Percentiles rank a stretch among this genome's conserved stretches.
These are phyloP conservation scores for Dothideomycetes sp. DNA, from an alignment of 2,329 filamentous ascomycete genomes.

Conservation along the genomic window DNA sequence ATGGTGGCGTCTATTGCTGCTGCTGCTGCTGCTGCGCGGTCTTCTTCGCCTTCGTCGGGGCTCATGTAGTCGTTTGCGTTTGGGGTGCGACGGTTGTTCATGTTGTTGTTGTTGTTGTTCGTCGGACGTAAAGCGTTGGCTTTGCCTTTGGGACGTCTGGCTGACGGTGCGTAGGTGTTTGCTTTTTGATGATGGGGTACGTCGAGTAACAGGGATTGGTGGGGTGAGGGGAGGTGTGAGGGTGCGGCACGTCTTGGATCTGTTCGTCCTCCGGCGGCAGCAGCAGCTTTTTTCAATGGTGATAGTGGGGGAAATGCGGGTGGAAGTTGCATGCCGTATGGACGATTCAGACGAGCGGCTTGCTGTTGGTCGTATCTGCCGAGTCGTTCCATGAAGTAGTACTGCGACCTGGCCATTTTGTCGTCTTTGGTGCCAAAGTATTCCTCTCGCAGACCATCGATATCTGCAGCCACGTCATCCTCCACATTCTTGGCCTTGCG, in stretches of 20 bases:
- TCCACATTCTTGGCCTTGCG: constrained; percentile 61
- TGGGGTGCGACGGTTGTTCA: not conserved
- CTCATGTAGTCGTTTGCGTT: not conserved
- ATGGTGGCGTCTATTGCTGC: constrained; percentile 8
- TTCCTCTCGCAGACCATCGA: constrained; percentile 61
- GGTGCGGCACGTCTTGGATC: not conserved
- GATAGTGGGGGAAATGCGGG: constrained; percentile 15
- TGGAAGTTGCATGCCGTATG: constrained; percentile 14
- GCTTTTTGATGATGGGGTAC: constrained; percentile 4
- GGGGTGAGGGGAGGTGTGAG: constrained; percentile 7
- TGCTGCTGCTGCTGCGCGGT: not conserved
- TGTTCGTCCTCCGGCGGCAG: not conserved
- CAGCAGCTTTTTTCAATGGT: constrained; percentile 9
- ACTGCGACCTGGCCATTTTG: constrained; percentile 97
- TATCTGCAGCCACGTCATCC: constrained; percentile 30
- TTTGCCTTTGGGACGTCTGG: not conserved
- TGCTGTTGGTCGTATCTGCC: constrained; percentile 15
- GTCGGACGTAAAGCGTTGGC: not conserved
- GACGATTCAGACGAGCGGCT: constrained; percentile 10
- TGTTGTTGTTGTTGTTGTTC: too few species aligned
- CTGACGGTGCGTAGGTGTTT: not conserved
- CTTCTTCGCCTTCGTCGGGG: constrained; percentile 9
- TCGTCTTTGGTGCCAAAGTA: constrained; percentile 94
- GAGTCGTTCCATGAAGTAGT: constrained; percentile 68
- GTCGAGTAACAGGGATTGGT: constrained; percentile 14